phyloP scores from a whole-genome alignment of 2,329 filamentous ascomycete species.

The Neurospora crassa region DNA sequence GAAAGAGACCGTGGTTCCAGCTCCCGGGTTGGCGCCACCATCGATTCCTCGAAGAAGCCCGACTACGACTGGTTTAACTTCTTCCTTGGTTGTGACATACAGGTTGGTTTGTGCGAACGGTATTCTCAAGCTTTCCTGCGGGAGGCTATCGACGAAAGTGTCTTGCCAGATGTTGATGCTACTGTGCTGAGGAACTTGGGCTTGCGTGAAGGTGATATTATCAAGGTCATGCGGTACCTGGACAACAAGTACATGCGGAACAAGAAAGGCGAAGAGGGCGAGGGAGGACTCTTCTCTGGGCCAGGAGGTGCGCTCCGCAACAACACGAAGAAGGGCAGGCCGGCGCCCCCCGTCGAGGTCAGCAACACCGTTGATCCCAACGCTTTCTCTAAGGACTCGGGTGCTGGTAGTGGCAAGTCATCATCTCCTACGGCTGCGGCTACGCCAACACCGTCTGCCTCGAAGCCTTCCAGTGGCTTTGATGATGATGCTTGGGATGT shows the following conservation, averaged over 20 bases:
- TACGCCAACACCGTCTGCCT: slow-evolving; percentile 19
- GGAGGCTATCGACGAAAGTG: slow-evolving; percentile 93
- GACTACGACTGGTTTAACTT: slow-evolving; percentile 99
- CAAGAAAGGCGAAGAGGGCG: slow-evolving; percentile 47
- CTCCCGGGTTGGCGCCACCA: slow-evolving; percentile 46
- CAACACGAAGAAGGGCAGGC: slow-evolving; percentile 87
- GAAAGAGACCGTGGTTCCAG: slow-evolving; percentile 19
- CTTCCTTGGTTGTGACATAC: slow-evolving; percentile 86
- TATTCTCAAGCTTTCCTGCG: slow-evolving; percentile 83
- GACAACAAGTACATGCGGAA: slow-evolving; percentile 71
- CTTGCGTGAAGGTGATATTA: slow-evolving; percentile 91
- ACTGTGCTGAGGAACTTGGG: slow-evolving; percentile 77
- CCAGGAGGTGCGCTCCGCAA: slow-evolving; percentile 86
- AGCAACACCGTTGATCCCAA: slow-evolving; percentile 83
- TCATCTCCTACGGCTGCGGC: slow-evolving; percentile 27
- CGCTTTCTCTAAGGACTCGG: slow-evolving; percentile 56
- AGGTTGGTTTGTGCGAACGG: slow-evolving; percentile 85
- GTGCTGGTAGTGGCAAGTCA: slow-evolving; percentile 21
- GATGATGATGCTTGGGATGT: slow-evolving; percentile 98
- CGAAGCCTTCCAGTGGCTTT: slow-evolving; percentile 48
- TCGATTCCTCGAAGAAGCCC: slow-evolving; percentile 52
- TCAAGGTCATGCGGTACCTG: slow-evolving; percentile 85
- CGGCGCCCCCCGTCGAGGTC: slow-evolving; percentile 75
- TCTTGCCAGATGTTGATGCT: slow-evolving; percentile 81
- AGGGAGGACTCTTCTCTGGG: slow-evolving; percentile 77